A percentile compares a stretch with the other conserved stretches of the same genome.
Conservation (phyloP, 495 filamentous ascomycete genomes). For the Aspergillus mulundensis region DNA sequence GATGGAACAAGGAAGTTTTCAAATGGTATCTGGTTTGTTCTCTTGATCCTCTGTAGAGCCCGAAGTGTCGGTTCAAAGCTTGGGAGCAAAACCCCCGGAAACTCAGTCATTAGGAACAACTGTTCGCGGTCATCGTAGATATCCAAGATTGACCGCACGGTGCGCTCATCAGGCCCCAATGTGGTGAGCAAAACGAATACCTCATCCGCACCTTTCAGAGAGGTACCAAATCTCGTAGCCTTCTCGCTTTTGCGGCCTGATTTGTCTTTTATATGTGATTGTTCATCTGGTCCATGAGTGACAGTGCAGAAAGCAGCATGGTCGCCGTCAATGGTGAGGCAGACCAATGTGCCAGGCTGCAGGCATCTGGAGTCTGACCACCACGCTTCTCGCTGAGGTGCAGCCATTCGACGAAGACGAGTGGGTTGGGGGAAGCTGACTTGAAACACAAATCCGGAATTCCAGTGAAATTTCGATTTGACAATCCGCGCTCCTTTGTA, state of each 20-base stretch:
- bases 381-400: conserved; percentile 49
- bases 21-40: conserved; percentile 53
- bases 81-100: conserved; percentile 63
- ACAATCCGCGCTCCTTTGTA: conserved; percentile 37
- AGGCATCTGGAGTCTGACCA: conserved; percentile 57
- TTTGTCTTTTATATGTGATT: not conserved
- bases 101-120: conserved; percentile 55
- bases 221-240: not conserved
- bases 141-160: conserved; percentile 27
- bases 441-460: conserved; percentile 51
- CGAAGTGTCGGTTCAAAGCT: conserved; percentile 64
- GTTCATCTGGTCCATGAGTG: conserved; percentile 23
- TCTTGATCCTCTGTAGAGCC: conserved; percentile 59
- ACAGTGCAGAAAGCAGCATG: conserved; percentile 54
- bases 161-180: conserved; percentile 19
- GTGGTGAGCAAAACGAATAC: conserved; percentile 16
- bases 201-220: conserved; percentile 10
- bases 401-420: conserved; percentile 22
- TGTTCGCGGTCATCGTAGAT: not conserved
- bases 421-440: conserved; percentile 38
- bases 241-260: not conserved
- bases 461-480: conserved; percentile 37
- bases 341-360: conserved; percentile 54
- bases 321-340: conserved; percentile 46
- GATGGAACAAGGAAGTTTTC: conserved; percentile 49